Conservation (phyloP, 345 rosid genomes). For the Zanthoxylum bungeanum region DNA sequence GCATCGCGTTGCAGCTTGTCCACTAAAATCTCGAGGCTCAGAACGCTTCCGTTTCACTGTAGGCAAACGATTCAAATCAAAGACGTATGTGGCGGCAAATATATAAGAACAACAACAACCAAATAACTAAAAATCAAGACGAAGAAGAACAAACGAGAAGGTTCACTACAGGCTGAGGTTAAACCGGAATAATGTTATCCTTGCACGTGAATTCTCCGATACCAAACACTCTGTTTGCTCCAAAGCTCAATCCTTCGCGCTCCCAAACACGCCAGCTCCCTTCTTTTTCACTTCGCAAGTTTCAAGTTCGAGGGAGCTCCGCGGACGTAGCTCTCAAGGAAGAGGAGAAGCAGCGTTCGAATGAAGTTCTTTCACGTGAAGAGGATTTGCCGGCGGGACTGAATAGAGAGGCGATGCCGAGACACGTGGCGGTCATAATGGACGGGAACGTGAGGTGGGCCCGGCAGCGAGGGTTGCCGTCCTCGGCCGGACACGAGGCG, state of each 20-base stretch:
- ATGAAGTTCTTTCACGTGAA: constrained; percentile 3
- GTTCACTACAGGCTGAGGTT: background rate
- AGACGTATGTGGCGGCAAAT: background rate
- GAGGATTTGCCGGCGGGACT: constrained; percentile 48
- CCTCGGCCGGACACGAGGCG: constrained; percentile 62
- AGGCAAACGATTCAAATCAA: background rate
- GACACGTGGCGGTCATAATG: constrained; percentile 82
- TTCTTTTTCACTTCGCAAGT: background rate
- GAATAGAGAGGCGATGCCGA: constrained; percentile 51
- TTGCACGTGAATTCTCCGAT: background rate
- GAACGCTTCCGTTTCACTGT: background rate
- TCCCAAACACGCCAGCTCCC: background rate
- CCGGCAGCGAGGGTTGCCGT: constrained; percentile 41
- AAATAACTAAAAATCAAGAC: background rate
- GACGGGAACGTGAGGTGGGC: constrained; percentile 87
- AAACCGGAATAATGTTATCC: constrained; percentile 13
- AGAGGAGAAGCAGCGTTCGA: constrained; percentile 10
- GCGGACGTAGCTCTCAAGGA: constrained; percentile 13
- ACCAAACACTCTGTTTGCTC: background rate
- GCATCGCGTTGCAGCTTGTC: background rate
- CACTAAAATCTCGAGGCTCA: constrained; percentile 6
- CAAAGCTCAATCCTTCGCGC: background rate
- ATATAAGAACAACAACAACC: background rate
- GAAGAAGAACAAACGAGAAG: background rate
- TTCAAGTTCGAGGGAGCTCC: constrained; percentile 6